Percentiles rank a stretch among this genome's conserved stretches.
Conservation (phyloP, 345 rosid species). For the Cardamine occulta region DNA sequence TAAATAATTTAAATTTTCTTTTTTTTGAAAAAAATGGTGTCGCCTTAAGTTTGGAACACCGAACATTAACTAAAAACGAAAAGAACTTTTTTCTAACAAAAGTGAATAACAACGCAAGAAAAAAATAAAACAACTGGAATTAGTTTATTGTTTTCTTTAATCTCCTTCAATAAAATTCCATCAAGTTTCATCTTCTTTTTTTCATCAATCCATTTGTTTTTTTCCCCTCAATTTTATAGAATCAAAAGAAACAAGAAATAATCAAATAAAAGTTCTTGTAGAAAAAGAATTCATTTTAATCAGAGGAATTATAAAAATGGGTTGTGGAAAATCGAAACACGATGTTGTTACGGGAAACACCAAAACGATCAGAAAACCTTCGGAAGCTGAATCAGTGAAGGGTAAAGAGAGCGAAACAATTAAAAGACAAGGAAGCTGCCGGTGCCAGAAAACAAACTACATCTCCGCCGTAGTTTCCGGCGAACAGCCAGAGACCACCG, state of each 20-base stretch:
- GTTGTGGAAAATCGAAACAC: conserved; percentile 83
- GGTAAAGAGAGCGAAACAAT: conserved; percentile 35
- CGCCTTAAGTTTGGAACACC: conserved; percentile 34
- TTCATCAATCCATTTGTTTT: conserved; percentile 1
- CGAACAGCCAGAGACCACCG: conserved; percentile 11
- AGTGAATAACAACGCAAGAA: conserved; percentile 30
- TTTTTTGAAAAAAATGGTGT: conserved; percentile 1
- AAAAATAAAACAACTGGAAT: conserved; percentile 26
- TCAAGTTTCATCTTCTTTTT: conserved; percentile 7
- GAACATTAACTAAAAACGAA: conserved; percentile 21
- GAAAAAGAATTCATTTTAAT: neutral
- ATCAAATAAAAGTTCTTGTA: neutral
- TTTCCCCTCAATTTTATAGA: neutral
- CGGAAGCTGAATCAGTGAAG: conserved; percentile 36
- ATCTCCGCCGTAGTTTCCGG: conserved; percentile 22
- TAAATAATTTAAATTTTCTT: neutral
- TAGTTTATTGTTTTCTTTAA: conserved; percentile 25
- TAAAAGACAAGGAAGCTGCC: conserved; percentile 48
- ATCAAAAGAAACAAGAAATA: neutral
- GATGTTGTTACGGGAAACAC: conserved; percentile 69
- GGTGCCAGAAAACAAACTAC: conserved; percentile 23
- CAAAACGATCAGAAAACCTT: conserved; percentile 37
- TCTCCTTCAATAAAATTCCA: conserved; percentile 36
- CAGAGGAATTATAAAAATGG: conserved; percentile 48
- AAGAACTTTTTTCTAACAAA: conserved; percentile 29